phyloP scores from a whole-genome alignment of 257 asterid species.

The Forsythia viridissima region DNA sequence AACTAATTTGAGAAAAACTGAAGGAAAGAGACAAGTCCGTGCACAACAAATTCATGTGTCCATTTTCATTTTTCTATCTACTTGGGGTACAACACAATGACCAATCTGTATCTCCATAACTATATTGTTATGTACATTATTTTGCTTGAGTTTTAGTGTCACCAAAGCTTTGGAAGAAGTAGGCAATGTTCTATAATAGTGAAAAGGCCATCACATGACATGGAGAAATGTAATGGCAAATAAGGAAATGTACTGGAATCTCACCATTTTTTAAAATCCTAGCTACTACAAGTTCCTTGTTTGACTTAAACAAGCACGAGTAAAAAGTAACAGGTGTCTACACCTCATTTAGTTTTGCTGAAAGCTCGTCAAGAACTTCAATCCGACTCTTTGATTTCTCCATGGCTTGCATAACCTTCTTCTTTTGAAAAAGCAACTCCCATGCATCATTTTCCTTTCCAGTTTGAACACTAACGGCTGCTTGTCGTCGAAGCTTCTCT shows the following conservation, averaged over 20 bases:
- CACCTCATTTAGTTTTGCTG: constrained; percentile 78
- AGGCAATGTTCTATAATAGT: not conserved
- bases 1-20: not conserved
- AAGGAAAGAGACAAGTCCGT: not conserved
- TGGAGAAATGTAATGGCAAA: not conserved
- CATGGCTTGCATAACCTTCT: constrained; percentile 88
- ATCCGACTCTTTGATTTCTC: constrained; percentile 81
- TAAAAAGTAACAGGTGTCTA: not conserved
- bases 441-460: constrained; percentile 86
- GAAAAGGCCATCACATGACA: not conserved
- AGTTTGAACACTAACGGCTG: constrained; percentile 64
- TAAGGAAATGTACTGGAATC: not conserved
- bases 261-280: not conserved
- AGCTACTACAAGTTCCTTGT: not conserved
- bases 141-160: not conserved
- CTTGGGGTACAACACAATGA: not conserved
- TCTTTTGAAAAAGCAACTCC: constrained; percentile 76
- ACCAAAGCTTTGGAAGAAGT: not conserved
- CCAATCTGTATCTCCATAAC: not conserved
- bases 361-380: constrained; percentile 74
- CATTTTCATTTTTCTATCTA: not conserved
- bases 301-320: not conserved
- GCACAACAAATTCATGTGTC: not conserved
- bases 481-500: constrained; percentile 78
- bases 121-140: not conserved